Percentiles rank a stretch among this genome's conserved stretches.
phyloP scores from a whole-genome alignment of 2,329 filamentous ascomycete genomes.

The Beauveria pseudobassiana region DNA sequence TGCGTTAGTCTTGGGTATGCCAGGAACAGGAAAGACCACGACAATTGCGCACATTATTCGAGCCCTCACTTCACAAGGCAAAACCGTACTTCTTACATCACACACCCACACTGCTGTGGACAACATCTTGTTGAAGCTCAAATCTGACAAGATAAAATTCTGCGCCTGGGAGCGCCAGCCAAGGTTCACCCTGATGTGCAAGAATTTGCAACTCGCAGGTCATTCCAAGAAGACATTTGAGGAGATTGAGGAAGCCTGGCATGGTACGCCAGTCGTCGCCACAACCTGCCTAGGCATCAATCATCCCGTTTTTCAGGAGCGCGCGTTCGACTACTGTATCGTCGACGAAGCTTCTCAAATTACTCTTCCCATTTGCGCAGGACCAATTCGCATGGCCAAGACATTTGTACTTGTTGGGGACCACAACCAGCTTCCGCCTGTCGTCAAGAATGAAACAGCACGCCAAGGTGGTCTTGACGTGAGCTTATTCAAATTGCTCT shows the following conservation, averaged over 20 bases:
- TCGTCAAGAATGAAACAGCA: slow-evolving; percentile 89
- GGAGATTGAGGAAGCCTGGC: slow-evolving; percentile 76
- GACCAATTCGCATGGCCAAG: slow-evolving; percentile 84
- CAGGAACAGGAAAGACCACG: slow-evolving; percentile 94
- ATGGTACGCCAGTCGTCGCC: slow-evolving; percentile 80
- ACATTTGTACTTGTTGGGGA: slow-evolving; percentile 95
- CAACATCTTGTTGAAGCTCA: slow-evolving; percentile 92
- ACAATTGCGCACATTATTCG: slow-evolving; percentile 97
- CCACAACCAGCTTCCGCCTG: slow-evolving; percentile 88
- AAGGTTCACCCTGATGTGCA: slow-evolving; percentile 87
- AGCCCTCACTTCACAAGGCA: slow-evolving; percentile 78
- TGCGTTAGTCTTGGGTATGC: slow-evolving; percentile 96
- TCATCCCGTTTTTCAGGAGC: slow-evolving; percentile 79
- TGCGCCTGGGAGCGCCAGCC: slow-evolving; percentile 76
- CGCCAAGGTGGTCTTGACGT: slow-evolving; percentile 81
- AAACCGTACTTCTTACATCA: slow-evolving; percentile 86
- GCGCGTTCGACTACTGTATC: slow-evolving; percentile 95
- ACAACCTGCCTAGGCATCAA: slow-evolving; percentile 92
- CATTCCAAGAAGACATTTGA: slow-evolving; percentile 70
- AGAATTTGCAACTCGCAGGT: slow-evolving; percentile 75
- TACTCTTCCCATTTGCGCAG: slow-evolving; percentile 87
- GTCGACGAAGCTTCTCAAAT: slow-evolving; percentile 98
- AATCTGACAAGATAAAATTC: slow-evolving; percentile 65
- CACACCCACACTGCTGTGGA: slow-evolving; percentile 98
- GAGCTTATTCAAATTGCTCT: slow-evolving; percentile 88